Evolutionary conservation across 2,329 filamentous ascomycete genomes (phyloP), one percentile per base, ranked within the genome.

Genomic region (Alternaria consortialis): DNA sequence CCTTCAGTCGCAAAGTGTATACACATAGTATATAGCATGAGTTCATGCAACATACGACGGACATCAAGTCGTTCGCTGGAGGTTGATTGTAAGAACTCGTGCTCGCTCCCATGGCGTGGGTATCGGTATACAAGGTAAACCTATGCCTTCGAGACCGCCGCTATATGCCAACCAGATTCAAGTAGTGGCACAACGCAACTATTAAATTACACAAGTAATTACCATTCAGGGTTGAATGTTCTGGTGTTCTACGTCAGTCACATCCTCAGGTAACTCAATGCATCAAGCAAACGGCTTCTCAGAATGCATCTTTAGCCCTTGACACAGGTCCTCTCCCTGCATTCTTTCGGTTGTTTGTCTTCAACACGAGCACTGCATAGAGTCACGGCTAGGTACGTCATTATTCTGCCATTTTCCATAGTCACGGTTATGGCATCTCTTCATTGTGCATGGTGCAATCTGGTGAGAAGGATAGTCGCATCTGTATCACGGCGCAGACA

Each of bases 381-480:
- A 8, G 3, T 25, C 25, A 23, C 20, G 20, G n/a, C 44, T 20
- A 32, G 31, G 29, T 34, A 47, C 42, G 44, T 50, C 54, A 39
- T 37, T 42, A 43, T 32, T 11, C 36, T 13, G 25, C n/a, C 29
- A 36, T 31, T 53, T 7, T 25, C 36, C 2, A 34, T 32, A 47
- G 44, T 47, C 44, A 34, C 17, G 31, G 34, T 47, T 34, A 17
- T 47, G 34, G 29, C 29, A 34, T 47, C 27, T 32, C 2, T 13
- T 23, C 23, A 15, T 29, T 27, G 36, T 47, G 37, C n/a, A 23
- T 34, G 13, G 31, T 34, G 13, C 15, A 43, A 51, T 34, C 9
- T 27, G 12, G 31, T 39, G 23, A 37, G 53, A 59, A 63, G 65
- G 63, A 61, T 67, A 55, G 40, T 54, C 58, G 61, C 65, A 66